phyloP scores from a whole-genome alignment of 202 grass and related monocot genomes.

The Bolboschoenoplectus hybrid region DNA sequence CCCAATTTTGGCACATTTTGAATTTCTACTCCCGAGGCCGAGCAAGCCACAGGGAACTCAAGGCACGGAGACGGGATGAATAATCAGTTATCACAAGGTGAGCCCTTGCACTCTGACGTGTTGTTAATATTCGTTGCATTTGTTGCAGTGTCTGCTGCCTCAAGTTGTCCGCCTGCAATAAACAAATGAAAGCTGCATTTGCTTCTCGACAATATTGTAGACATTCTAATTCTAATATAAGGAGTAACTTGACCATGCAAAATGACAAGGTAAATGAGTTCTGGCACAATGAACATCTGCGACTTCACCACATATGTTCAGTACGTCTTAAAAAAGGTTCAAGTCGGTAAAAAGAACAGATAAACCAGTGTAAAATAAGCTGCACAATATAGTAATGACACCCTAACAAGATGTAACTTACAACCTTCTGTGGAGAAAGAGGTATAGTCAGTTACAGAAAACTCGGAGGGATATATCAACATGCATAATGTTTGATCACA shows the following conservation, averaged over 20 bases:
- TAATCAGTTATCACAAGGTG: conserved; percentile 90
- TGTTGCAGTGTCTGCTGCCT: conserved; percentile 92
- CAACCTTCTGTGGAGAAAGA: background rate
- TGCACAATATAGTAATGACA: background rate
- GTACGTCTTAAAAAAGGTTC: background rate
- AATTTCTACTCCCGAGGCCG: conserved; percentile 74
- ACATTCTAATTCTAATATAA: background rate
- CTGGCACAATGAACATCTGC: background rate
- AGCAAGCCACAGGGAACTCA: conserved; percentile 98
- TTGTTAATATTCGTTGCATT: conserved; percentile 86
- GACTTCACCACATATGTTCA: background rate
- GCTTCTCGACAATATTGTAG: background rate
- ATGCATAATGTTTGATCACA: background rate
- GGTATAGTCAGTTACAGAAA: background rate
- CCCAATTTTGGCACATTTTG: conserved; percentile 3
- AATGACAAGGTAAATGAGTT: background rate
- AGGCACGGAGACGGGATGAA: conserved; percentile 83
- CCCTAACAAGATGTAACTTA: background rate
- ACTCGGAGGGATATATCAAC: background rate
- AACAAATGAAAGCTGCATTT: conserved; percentile 34
- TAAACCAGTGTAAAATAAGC: conserved; percentile 18
- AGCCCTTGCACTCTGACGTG: conserved; percentile 73
- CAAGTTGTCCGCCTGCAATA: conserved; percentile 82
- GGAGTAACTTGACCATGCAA: conserved; percentile 1
- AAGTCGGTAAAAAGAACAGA: background rate